phyloP scores from a whole-genome alignment of 2,329 filamentous ascomycete species.

The Penicillium sp. region DNA sequence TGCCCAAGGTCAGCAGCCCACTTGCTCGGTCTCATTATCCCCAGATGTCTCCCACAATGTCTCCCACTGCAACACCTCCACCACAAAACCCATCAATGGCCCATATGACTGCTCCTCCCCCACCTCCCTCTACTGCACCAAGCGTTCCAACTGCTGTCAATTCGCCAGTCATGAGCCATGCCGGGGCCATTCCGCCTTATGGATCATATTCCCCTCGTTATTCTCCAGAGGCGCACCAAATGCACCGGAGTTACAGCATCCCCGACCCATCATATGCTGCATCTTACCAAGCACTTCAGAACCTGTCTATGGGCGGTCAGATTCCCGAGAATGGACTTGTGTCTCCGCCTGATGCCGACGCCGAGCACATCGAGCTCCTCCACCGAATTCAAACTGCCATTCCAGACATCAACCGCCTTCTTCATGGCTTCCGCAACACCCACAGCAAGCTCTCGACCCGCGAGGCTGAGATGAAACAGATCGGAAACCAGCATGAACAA shows the following conservation, averaged over 20 bases:
- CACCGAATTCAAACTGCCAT: slow-evolving; percentile 49
- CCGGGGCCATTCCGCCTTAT: slow-evolving; percentile 37
- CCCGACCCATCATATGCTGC: slow-evolving; percentile 29
- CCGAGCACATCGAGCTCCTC: slow-evolving; percentile 43
- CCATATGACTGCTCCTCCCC: slow-evolving; percentile 21
- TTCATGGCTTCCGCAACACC: slow-evolving; percentile 52
- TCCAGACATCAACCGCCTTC: slow-evolving; percentile 48
- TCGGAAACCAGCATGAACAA: slow-evolving; percentile 53
- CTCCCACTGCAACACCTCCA: slow-evolving; percentile 33
- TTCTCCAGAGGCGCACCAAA: slow-evolving; percentile 29
- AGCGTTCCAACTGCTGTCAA: slow-evolving; percentile 35
- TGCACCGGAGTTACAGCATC: slow-evolving; percentile 33
- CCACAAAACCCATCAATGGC: slow-evolving; percentile 17
- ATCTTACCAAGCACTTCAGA: slow-evolving; percentile 35
- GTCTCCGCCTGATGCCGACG: slow-evolving; percentile 32
- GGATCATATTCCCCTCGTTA: slow-evolving; percentile 31
- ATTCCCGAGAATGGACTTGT: slow-evolving; percentile 33
- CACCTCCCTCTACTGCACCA: slow-evolving; percentile 28
- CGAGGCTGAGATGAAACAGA: slow-evolving; percentile 53
- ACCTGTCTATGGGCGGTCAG: slow-evolving; percentile 26
- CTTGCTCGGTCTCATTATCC: slow-evolving; percentile 34
- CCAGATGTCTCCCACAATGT: slow-evolving; percentile 42
- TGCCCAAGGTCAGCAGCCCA: slow-evolving; percentile 39
- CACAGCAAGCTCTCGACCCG: slow-evolving; percentile 53
- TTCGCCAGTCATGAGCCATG: slow-evolving; percentile 39